These are phyloP conservation scores for Herpotrichia juniperi DNA, from an alignment of 2,329 filamentous ascomycete species.

Conservation along the genomic window DNA sequence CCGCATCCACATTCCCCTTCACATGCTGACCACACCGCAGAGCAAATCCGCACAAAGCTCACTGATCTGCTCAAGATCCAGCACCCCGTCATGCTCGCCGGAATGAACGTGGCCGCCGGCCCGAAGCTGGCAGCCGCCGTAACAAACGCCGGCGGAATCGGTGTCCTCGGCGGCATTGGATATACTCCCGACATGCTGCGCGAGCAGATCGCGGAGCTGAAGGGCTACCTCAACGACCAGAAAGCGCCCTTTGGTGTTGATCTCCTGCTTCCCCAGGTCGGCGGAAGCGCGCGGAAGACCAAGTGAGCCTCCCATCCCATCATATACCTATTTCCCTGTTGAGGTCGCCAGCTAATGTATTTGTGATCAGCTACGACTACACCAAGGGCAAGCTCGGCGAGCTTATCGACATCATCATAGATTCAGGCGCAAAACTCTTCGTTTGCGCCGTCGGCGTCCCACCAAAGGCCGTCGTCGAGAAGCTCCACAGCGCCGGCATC, in stretches of 20 bases:
- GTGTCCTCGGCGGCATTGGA: constrained; percentile 92
- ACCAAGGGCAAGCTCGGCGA: constrained; percentile 97
- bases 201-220: constrained; percentile 94
- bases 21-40: constrained; percentile 54
- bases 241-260: constrained; percentile 95
- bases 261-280: constrained; percentile 90
- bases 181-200: constrained; percentile 98
- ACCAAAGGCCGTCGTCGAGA: constrained; percentile 85
- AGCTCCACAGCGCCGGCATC: constrained; percentile 83
- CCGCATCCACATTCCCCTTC: constrained; percentile 25
- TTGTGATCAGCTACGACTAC: constrained; percentile 84
- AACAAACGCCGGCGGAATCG: constrained; percentile 93
- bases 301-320: constrained; percentile 62
- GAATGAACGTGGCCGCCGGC: constrained; percentile 98
- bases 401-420: constrained; percentile 90
- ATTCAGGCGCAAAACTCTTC: constrained; percentile 88
- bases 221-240: constrained; percentile 86
- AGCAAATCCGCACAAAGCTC: constrained; percentile 86
- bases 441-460: constrained; percentile 96
- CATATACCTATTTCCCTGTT: neutral
- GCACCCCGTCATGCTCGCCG: constrained; percentile 92
- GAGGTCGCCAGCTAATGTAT: constrained; percentile 6
- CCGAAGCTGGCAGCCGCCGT: constrained; percentile 96
- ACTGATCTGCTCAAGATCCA: constrained; percentile 98
- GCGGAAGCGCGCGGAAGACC: constrained; percentile 91